Percentiles rank a stretch among this genome's conserved stretches.
Conservation (phyloP, 768 basidiomycete genomes). For the Trametes meyenii region DNA sequence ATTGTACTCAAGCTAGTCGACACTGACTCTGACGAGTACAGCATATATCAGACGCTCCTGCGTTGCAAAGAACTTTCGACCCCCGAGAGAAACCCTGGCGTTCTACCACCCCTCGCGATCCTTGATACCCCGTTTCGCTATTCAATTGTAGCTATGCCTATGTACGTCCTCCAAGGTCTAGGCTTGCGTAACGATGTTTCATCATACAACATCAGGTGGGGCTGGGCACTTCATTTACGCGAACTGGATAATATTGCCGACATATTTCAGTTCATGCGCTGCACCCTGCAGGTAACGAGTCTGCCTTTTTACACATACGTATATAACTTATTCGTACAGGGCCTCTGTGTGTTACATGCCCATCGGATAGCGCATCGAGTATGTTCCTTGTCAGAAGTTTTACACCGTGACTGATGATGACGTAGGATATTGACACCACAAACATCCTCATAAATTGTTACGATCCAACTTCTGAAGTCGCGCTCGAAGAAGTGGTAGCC, state of each 20-base stretch:
- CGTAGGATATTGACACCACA: not conserved
- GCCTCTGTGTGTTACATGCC: not conserved
- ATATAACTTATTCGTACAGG: not conserved
- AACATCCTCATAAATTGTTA: conserved; percentile 3
- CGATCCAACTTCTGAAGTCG: not conserved
- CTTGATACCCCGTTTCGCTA: not conserved
- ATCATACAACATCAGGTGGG: not conserved
- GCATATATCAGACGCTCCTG: not conserved
- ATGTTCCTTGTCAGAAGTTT: not conserved
- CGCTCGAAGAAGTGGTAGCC: not conserved
- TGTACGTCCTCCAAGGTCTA: not conserved
- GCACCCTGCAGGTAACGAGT: not conserved
- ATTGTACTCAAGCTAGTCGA: not conserved
- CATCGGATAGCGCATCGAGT: conserved; percentile 2
- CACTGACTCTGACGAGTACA: not conserved
- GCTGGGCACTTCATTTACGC: not conserved
- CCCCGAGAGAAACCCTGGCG: not conserved
- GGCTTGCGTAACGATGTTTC: too few species aligned
- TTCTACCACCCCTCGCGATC: conserved; percentile 3
- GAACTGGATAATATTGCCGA: not conserved
- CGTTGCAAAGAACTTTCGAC: not conserved
- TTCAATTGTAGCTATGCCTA: conserved; percentile 1
- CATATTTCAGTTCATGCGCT: not conserved
- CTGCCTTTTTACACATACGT: not conserved
- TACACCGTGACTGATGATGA: not conserved